Evolutionary conservation across 2,329 filamentous ascomycete species (phyloP).

Genomic region (Sarocladium strictum): DNA sequence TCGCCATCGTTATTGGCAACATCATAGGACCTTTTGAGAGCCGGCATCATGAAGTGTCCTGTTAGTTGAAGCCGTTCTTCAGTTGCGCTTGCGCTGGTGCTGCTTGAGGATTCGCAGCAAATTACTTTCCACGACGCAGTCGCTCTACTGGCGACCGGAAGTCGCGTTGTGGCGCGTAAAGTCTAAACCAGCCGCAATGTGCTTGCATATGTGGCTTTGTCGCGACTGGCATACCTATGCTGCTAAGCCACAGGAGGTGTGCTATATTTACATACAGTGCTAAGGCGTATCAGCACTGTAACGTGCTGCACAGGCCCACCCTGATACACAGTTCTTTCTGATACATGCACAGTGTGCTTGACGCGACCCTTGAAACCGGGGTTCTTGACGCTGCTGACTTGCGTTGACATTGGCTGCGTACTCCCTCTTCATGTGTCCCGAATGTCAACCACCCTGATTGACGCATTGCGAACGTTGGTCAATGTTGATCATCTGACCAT

Average conservation of each 20-base stretch:
- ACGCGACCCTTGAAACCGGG: constrained; percentile 8
- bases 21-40: constrained; percentile 11
- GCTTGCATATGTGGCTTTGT: not conserved
- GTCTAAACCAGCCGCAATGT: not conserved
- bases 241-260: constrained; percentile 2
- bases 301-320: not conserved
- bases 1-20: not conserved
- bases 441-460: not conserved
- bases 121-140: not conserved
- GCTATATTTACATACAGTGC: constrained; percentile 7
- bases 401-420: not conserved
- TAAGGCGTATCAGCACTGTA: not conserved
- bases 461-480: not conserved
- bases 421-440: not conserved
- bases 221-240: not conserved
- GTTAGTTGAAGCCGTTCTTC: not conserved
- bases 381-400: not conserved
- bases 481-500: not conserved
- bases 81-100: not conserved
- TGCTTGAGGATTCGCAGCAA: constrained; percentile 1
- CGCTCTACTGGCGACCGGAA: not conserved
- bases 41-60: constrained; percentile 5
- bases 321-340: not conserved
- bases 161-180: constrained; percentile 9
- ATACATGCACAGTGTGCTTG: not conserved